Percentiles rank a stretch among this genome's conserved stretches.
phyloP scores from a whole-genome alignment of 495 filamentous ascomycete genomes.

The Tuber brumale region DNA sequence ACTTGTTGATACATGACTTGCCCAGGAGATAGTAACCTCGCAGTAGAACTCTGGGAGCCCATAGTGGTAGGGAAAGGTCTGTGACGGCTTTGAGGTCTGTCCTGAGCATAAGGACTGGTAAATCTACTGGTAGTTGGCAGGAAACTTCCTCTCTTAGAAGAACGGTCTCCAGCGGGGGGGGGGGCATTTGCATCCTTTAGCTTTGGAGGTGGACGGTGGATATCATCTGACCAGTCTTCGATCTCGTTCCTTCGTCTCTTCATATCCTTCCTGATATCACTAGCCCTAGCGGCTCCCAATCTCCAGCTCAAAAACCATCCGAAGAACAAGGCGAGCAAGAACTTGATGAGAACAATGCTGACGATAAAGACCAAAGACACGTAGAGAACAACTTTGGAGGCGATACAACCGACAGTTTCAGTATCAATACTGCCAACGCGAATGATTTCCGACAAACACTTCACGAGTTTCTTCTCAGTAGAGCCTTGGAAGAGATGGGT shows the following conservation, averaged over 20 bases:
- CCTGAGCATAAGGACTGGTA: slow-evolving; percentile 79
- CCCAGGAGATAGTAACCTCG: slow-evolving; percentile 64
- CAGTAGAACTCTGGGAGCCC: slow-evolving; percentile 79
- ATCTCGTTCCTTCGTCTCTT: slow-evolving; percentile 86
- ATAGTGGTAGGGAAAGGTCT: slow-evolving; percentile 74
- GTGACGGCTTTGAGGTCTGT: slow-evolving; percentile 51
- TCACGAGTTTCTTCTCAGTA: slow-evolving; percentile 68
- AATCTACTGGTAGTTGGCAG: slow-evolving; percentile 85
- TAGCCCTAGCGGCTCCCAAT: slow-evolving; percentile 70
- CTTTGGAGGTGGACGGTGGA: slow-evolving; percentile 81
- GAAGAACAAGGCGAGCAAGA: slow-evolving; percentile 82
- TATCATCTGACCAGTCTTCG: slow-evolving; percentile 97
- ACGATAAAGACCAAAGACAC: slow-evolving; percentile 90
- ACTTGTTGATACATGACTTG: slow-evolving; percentile 61
- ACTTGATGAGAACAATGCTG: slow-evolving; percentile 78
- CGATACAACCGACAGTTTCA: slow-evolving; percentile 94
- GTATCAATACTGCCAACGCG: slow-evolving; percentile 95
- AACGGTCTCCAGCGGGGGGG: slow-evolving; percentile 56
- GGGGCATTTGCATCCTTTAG: slow-evolving; percentile 61
- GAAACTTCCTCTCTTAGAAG: slow-evolving; percentile 78
- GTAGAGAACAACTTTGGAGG: slow-evolving; percentile 93
- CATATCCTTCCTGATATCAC: slow-evolving; percentile 54
- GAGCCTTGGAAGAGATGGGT: slow-evolving; percentile 76
- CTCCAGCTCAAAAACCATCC: slow-evolving; percentile 87
- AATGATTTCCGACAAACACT: slow-evolving; percentile 85